Percentiles rank a stretch among this genome's conserved stretches.
These are phyloP conservation scores for Xylaria sp. DNA, from an alignment of 2,329 filamentous ascomycete species.

Conservation along the genomic window DNA sequence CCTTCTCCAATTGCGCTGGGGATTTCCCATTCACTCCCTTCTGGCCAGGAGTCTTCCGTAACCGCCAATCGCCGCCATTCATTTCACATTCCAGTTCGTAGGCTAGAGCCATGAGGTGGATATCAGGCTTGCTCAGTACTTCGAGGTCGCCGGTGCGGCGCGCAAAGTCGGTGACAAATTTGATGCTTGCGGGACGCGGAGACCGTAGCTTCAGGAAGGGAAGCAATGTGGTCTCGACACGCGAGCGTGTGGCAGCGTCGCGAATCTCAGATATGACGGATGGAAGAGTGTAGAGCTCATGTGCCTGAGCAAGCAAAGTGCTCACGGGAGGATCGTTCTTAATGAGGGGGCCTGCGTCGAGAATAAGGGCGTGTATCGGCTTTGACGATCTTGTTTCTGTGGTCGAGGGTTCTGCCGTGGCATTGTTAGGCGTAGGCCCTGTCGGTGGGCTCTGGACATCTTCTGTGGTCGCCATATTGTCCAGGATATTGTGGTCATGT, in stretches of 20 bases:
- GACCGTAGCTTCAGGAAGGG: conserved; percentile 85
- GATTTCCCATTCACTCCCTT: conserved; percentile 79
- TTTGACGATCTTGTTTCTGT: conserved; percentile 52
- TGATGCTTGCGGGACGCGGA: conserved; percentile 80
- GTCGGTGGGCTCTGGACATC: conserved; percentile 33
- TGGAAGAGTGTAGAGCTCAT: conserved; percentile 83
- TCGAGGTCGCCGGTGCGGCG: conserved; percentile 88
- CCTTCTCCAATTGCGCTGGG: conserved; percentile 60
- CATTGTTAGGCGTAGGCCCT: conserved; percentile 21
- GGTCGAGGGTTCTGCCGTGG: neutral
- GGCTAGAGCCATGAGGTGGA: conserved; percentile 87
- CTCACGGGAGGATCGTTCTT: conserved; percentile 90
- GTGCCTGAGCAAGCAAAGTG: conserved; percentile 80
- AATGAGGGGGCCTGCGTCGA: conserved; percentile 93
- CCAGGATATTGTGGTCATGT: neutral
- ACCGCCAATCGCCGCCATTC: conserved; percentile 88
- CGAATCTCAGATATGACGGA: conserved; percentile 89
- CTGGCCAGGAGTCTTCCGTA: conserved; percentile 82
- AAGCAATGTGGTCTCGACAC: conserved; percentile 84
- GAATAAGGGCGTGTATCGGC: conserved; percentile 84
- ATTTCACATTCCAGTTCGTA: conserved; percentile 95
- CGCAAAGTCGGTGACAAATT: conserved; percentile 85
- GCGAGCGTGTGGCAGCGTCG: conserved; percentile 81
- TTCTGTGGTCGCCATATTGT: conserved; percentile 32
- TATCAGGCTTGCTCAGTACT: conserved; percentile 88